Conservation (phyloP, 352 stramenopile species). For the Peronospora belbahrii region DNA sequence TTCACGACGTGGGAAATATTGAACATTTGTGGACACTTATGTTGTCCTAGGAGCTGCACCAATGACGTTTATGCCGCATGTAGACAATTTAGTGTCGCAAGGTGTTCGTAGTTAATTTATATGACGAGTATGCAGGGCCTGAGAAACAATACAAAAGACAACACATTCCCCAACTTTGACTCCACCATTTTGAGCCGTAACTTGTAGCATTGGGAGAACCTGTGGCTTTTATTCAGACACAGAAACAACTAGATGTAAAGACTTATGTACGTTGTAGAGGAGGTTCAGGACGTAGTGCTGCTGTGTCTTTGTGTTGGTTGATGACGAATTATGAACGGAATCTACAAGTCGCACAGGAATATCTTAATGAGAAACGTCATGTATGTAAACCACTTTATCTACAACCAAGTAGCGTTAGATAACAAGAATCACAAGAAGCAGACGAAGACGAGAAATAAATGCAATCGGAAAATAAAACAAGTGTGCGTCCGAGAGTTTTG, state of each 20-base stretch:
- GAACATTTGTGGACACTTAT: constrained; percentile 87
- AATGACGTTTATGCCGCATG: constrained; percentile 85
- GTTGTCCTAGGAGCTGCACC: constrained; percentile 88
- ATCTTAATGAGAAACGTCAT: constrained; percentile 82
- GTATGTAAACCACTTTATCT: constrained; percentile 86
- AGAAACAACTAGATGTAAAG: constrained; percentile 71
- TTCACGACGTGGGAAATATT: constrained; percentile 83
- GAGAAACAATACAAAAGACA: constrained; percentile 78
- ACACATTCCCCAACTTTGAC: constrained; percentile 83
- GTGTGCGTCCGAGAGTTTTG: too few species aligned
- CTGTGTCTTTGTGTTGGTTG: constrained; percentile 89
- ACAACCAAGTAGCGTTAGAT: constrained; percentile 84
- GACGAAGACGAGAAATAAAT: constrained; percentile 7
- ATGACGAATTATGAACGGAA: constrained; percentile 66
- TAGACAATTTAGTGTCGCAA: constrained; percentile 66
- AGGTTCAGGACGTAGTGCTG: constrained; percentile 90
- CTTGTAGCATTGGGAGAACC: constrained; percentile 57
- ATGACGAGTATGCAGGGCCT: constrained; percentile 92
- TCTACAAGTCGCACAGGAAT: constrained; percentile 75
- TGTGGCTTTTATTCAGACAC: constrained; percentile 86
- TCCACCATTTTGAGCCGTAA: constrained; percentile 84
- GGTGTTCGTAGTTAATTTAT: constrained; percentile 93
- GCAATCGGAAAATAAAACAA: too few species aligned
- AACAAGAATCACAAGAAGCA: constrained; percentile 29
- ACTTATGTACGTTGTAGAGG: constrained; percentile 97